Conservation (phyloP, 148 eudicot species). For the Rhododendron molle region DNA sequence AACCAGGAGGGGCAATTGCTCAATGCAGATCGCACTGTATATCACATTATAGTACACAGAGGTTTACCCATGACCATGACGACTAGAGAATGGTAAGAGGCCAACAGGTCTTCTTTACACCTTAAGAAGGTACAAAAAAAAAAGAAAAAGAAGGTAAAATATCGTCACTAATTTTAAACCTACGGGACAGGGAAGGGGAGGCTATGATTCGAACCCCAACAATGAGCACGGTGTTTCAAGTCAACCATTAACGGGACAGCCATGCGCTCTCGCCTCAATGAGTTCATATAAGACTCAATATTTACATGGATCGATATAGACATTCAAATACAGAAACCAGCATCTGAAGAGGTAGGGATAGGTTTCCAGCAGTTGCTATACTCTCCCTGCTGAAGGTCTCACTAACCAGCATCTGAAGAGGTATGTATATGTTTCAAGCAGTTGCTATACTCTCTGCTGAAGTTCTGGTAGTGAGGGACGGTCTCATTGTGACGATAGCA, state of each 20-base stretch:
- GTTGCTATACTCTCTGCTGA: slow-evolving; percentile 28
- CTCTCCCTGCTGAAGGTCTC: slow-evolving; percentile 37
- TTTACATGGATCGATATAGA: not conserved
- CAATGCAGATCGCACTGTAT: not conserved
- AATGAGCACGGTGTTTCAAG: not conserved
- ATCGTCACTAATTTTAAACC: not conserved
- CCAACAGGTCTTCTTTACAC: not conserved
- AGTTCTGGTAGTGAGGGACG: slow-evolving; percentile 74
- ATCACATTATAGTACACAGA: not conserved
- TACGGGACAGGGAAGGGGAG: not conserved
- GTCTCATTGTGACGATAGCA: slow-evolving; percentile 85
- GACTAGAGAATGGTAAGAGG: not conserved
- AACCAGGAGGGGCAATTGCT: not conserved
- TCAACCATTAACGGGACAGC: not conserved
- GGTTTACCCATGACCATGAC: not conserved
- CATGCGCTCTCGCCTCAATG: not conserved
- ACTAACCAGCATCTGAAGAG: not conserved
- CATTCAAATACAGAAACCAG: not conserved
- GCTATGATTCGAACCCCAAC: not conserved
- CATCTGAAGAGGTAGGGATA: not conserved
- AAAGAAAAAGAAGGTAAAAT: not conserved
- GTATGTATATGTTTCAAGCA: slow-evolving; percentile 19
- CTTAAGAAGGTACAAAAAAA: not conserved
- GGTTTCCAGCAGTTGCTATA: slow-evolving; percentile 23
- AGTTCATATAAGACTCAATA: not conserved